phyloP scores from a whole-genome alignment of 768 basidiomycete species.

The Mycena kentingensis region DNA sequence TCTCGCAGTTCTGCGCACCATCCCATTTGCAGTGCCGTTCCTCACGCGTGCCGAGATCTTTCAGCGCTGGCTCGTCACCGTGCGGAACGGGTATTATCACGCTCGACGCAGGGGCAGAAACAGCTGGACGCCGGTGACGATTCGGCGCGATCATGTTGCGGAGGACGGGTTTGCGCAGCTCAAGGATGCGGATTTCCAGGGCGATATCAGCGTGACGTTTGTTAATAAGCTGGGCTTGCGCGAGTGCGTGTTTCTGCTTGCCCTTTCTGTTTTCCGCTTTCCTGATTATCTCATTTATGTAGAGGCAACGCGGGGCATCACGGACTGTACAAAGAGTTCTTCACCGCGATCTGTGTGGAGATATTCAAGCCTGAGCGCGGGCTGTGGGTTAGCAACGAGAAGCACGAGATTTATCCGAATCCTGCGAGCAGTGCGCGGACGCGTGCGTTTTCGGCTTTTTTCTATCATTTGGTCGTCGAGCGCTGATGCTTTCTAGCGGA shows the following conservation, averaged over 20 bases:
- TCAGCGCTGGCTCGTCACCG: slow-evolving; percentile 74
- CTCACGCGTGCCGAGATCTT: slow-evolving; percentile 86
- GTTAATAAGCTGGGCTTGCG: slow-evolving; percentile 83
- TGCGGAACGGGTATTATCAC: slow-evolving; percentile 34
- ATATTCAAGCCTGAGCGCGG: slow-evolving; percentile 93
- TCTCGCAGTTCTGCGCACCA: slow-evolving; percentile 87
- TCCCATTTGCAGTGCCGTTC: slow-evolving; percentile 94
- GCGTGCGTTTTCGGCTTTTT: slow-evolving; percentile 49
- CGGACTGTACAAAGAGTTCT: slow-evolving; percentile 96
- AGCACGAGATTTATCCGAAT: slow-evolving; percentile 93
- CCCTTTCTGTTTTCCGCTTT: background rate
- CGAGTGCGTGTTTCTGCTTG: slow-evolving; percentile 56
- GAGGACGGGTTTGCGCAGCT: slow-evolving; percentile 91
- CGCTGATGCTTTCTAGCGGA: slow-evolving; percentile 50
- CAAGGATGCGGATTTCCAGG: slow-evolving; percentile 73
- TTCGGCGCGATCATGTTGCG: slow-evolving; percentile 74
- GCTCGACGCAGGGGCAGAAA: slow-evolving; percentile 1
- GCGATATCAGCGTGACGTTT: slow-evolving; percentile 83
- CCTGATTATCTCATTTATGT: slow-evolving; percentile 13
- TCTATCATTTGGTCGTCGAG: background rate
- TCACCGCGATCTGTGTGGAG: slow-evolving; percentile 89
- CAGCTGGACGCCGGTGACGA: slow-evolving; percentile 42
- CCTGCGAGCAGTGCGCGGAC: slow-evolving; percentile 89
- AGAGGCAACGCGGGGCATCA: slow-evolving; percentile 94
- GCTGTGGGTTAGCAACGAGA: slow-evolving; percentile 85